Evolutionary conservation across 371 early-diverging fungal genomes (phyloP).

Genomic region (Mortierella polycephala): DNA sequence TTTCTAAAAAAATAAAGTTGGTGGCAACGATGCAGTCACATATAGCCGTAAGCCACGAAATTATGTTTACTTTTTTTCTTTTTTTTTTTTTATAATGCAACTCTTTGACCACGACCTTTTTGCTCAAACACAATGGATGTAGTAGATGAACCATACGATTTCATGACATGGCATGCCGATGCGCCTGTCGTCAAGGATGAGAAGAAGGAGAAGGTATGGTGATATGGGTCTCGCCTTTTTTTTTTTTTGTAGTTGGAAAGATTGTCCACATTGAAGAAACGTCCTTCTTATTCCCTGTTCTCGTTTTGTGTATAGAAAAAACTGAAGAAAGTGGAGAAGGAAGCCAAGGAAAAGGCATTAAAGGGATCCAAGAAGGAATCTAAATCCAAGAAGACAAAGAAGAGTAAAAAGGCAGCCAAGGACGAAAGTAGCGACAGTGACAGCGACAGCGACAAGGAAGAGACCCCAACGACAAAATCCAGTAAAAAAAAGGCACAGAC

Average conservation of each 20-base stretch:
- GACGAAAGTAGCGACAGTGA: slow-evolving; percentile 58
- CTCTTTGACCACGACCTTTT: background rate
- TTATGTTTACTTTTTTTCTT: slow-evolving; percentile 4
- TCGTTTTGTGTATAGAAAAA: slow-evolving; percentile 36
- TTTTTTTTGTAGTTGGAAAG: background rate
- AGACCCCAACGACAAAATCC: slow-evolving; percentile 49
- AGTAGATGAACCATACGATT: slow-evolving; percentile 51
- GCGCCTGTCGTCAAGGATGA: slow-evolving; percentile 50
- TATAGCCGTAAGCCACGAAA: slow-evolving; percentile 5
- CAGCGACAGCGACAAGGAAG: slow-evolving; percentile 47
- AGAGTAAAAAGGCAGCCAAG: slow-evolving; percentile 58
- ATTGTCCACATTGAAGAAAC: background rate
- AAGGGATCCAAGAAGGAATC: slow-evolving; percentile 23
- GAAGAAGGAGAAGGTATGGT: slow-evolving; percentile 38
- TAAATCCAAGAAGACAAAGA: slow-evolving; percentile 48
- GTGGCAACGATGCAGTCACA: slow-evolving; percentile 3
- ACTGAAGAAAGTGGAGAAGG: slow-evolving; percentile 47
- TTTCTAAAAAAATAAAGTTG: slow-evolving; percentile 65
- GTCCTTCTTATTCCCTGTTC: too few relatives aligned
- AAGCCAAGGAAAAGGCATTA: slow-evolving; percentile 11
- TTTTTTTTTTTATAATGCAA: background rate
- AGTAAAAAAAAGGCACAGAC: slow-evolving; percentile 14
- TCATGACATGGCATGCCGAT: slow-evolving; percentile 53
- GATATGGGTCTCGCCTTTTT: background rate
- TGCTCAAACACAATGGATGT: slow-evolving; percentile 18